Base-by-base conservation (phyloP, 2,329 filamentous ascomycete species). In the Dothiorella sarmentorum region DNA sequence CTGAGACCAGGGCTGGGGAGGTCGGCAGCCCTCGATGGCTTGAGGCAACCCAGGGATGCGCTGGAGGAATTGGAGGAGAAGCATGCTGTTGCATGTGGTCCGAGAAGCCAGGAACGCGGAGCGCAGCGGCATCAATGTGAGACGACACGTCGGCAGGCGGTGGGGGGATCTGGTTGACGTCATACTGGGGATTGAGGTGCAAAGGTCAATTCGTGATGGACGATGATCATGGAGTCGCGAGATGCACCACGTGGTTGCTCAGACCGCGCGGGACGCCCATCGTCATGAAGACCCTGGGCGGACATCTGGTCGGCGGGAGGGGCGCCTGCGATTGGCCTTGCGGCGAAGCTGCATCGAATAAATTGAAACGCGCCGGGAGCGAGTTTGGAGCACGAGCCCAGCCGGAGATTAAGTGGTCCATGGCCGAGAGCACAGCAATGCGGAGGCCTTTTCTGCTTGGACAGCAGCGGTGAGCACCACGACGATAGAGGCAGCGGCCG, bases 351-450 rank as follows among this genome's bases (percentile, higher is more conserved):
- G 49, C 49, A 35, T 40, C 49, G 40, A 40, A 22, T 53, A 53
- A 35, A 53, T 40, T 53, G 49, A 53, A 53, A 53, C 49, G 49
- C 27, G 33, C 49, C 40, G 49, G n/a, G 45, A n/a, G n/a, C n/a
- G 33, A 31, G 35, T 13, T 35, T 53, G 49, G 49, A 53, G 49
- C 49, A 53, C 49, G 49, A 53, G 49, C 49, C 49, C 49, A 10
- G 49, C 49, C 49, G 49, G 49, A 53, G 49, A 53, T 40, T 53
- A 53, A 53, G 49, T 53, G 49, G 49, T 53, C 31, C 47, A 20
- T 35, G 31, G 47, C 31, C 31, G 31, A 20, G 47, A 37, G 49
- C 31, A 35, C 49, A 53, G 35, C 49, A 40, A 53, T 53, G 49
- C 49, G 49, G 33, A 53, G 33, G 31, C 3, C 20, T 18, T 20